Percentiles rank a stretch among this genome's conserved stretches.
phyloP scores from a whole-genome alignment of 2,329 filamentous ascomycete species.

The Lasiodiplodia sp. region DNA sequence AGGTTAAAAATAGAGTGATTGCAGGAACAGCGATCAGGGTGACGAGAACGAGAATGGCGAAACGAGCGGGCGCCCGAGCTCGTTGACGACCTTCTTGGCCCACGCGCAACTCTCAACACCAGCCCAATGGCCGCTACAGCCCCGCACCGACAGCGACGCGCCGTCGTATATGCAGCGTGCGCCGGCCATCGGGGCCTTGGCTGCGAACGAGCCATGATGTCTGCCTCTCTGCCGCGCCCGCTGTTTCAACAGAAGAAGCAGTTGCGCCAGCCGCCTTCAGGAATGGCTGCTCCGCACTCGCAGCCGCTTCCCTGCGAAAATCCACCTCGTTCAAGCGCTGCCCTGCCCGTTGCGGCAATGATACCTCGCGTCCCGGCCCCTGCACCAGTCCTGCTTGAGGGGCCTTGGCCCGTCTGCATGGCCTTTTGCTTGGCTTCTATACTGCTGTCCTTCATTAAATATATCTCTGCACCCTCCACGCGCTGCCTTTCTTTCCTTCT shows the following conservation, averaged over 20 bases:
- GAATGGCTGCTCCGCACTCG: slow-evolving; percentile 1
- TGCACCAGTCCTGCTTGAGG: slow-evolving; percentile 12
- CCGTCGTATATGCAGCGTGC: slow-evolving; percentile 20
- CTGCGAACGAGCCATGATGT: slow-evolving; percentile 1
- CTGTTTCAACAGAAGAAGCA: slow-evolving; percentile 24
- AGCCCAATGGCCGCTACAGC: neutral
- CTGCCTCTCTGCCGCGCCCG: slow-evolving; percentile 9
- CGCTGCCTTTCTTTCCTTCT: neutral
- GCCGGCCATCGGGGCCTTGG: slow-evolving; percentile 15
- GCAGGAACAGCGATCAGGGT: slow-evolving; percentile 19
- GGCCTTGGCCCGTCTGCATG: slow-evolving; percentile 20
- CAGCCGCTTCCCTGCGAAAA: slow-evolving; percentile 11
- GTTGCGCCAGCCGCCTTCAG: neutral
- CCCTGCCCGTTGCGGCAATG: slow-evolving; percentile 5
- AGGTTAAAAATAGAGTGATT: slow-evolving; percentile 26
- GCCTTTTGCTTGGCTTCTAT: slow-evolving; percentile 9
- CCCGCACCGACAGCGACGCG: neutral
- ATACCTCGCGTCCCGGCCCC: slow-evolving; percentile 3
- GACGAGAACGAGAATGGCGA: slow-evolving; percentile 18
- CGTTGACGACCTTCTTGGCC: neutral
- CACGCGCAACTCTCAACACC: neutral
- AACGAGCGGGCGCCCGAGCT: slow-evolving; percentile 16
- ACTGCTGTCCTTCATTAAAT: slow-evolving; percentile 2
- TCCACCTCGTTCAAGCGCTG: slow-evolving; percentile 24
- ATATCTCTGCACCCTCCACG: neutral